Evolutionary conservation across 2,329 filamentous ascomycete genomes (phyloP).

Genomic region (Alternaria arbusti): DNA sequence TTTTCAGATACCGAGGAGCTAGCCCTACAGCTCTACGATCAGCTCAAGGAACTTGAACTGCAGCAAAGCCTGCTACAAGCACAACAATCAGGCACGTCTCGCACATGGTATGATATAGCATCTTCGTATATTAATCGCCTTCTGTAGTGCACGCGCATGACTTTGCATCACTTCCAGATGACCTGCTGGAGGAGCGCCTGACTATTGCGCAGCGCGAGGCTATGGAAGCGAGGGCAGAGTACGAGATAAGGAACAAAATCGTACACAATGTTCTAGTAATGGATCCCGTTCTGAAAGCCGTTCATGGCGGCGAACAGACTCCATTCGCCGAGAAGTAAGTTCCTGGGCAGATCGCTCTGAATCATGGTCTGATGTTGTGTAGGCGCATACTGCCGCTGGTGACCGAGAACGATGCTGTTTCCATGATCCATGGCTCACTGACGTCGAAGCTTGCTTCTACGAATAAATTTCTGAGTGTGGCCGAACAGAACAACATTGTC

Average conservation of each 20-base stretch:
- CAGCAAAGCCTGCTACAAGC: constrained; percentile 71
- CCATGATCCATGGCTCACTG: constrained; percentile 67
- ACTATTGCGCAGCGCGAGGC: constrained; percentile 67
- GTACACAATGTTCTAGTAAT: constrained; percentile 72
- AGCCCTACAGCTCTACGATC: constrained; percentile 73
- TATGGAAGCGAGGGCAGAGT: constrained; percentile 72
- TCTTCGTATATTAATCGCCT: constrained; percentile 18
- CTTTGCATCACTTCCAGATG: constrained; percentile 52
- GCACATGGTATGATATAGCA: neutral
- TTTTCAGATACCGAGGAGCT: constrained; percentile 71
- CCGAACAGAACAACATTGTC: constrained; percentile 65
- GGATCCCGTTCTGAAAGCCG: constrained; percentile 77
- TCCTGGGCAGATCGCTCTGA: neutral
- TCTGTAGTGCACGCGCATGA: constrained; percentile 34
- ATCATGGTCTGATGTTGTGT: constrained; percentile 12
- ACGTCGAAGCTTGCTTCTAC: constrained; percentile 60
- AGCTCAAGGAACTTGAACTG: constrained; percentile 72
- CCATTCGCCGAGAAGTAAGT: constrained; percentile 72
- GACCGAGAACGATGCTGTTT: constrained; percentile 70
- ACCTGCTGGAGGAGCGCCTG: constrained; percentile 60
- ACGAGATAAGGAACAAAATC: constrained; percentile 72
- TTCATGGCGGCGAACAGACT: constrained; percentile 71
- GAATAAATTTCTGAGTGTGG: constrained; percentile 60
- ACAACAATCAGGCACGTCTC: constrained; percentile 40
- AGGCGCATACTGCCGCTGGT: constrained; percentile 73